Conservation (phyloP, 495 filamentous ascomycete species). For the Neurospora sp. region DNA sequence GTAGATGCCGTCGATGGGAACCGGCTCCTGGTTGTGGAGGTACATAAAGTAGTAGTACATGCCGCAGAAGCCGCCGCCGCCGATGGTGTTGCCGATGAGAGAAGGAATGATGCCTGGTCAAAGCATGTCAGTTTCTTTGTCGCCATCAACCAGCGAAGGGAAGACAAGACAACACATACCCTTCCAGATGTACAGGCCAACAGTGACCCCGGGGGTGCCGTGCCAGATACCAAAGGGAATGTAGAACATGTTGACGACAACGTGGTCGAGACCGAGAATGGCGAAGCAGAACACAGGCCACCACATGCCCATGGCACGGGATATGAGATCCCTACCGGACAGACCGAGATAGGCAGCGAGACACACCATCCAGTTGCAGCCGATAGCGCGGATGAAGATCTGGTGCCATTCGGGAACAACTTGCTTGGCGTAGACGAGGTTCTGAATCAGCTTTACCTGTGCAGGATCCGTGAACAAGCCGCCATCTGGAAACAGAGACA, state of each 20-base stretch:
- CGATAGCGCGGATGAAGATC: constrained; percentile 52
- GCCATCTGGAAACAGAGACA: constrained; percentile 31
- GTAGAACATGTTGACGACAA: constrained; percentile 58
- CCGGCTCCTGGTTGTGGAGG: constrained; percentile 16
- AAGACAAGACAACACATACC: constrained; percentile 11
- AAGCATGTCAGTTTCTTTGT: background rate
- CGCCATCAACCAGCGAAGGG: background rate
- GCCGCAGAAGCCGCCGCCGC: constrained; percentile 41
- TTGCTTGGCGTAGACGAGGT: constrained; percentile 44
- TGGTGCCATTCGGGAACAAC: constrained; percentile 47
- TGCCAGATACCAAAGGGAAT: constrained; percentile 49
- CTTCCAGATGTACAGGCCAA: constrained; percentile 55
- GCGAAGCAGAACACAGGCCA: constrained; percentile 53
- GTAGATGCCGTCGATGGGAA: constrained; percentile 13
- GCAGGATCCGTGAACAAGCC: constrained; percentile 47
- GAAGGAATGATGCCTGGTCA: constrained; percentile 43
- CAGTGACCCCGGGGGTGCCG: constrained; percentile 36
- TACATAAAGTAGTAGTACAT: constrained; percentile 45
- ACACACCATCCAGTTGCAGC: constrained; percentile 57
- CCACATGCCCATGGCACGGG: constrained; percentile 55
- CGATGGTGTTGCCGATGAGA: constrained; percentile 48
- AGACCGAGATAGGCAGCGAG: constrained; percentile 48
- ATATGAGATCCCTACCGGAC: constrained; percentile 44
- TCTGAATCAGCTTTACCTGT: constrained; percentile 22
- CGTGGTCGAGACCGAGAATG: constrained; percentile 49